phyloP scores from a whole-genome alignment of 352 stramenopile genomes.

The Albugo laibachii region DNA sequence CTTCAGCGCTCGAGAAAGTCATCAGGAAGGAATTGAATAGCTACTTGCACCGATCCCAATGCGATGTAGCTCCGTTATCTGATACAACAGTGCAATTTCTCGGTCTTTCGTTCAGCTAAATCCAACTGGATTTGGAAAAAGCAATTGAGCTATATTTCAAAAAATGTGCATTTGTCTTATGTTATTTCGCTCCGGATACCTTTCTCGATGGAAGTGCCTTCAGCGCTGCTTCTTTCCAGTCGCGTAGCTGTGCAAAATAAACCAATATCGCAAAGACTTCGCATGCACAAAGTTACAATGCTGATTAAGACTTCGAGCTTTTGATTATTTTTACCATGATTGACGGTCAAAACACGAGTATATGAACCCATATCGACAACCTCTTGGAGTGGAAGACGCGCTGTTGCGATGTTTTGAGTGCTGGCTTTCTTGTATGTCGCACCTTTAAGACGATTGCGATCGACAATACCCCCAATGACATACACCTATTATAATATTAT shows the following conservation, averaged over 20 bases:
- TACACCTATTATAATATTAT: conserved; percentile 44
- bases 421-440: conserved; percentile 83
- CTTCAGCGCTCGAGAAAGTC: no score
- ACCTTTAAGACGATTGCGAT: conserved; percentile 91
- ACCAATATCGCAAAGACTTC: conserved; percentile 28
- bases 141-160: no score
- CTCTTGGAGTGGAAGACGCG: conserved; percentile 82
- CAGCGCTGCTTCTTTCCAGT: conserved; percentile 59
- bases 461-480: conserved; percentile 94
- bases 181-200: no score
- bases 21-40: no score
- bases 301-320: background rate
- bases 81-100: no score
- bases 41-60: no score
- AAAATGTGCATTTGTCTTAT: no score
- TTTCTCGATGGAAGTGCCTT: conserved; percentile 48
- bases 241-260: conserved; percentile 35
- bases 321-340: conserved; percentile 30
- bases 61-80: no score
- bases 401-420: conserved; percentile 78
- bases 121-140: no score
- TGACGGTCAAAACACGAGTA: conserved; percentile 75
- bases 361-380: conserved; percentile 44
- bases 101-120: no score
- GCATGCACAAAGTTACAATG: background rate